Conservation (phyloP, 441 rosid species). For the Erodium trifolium region DNA sequence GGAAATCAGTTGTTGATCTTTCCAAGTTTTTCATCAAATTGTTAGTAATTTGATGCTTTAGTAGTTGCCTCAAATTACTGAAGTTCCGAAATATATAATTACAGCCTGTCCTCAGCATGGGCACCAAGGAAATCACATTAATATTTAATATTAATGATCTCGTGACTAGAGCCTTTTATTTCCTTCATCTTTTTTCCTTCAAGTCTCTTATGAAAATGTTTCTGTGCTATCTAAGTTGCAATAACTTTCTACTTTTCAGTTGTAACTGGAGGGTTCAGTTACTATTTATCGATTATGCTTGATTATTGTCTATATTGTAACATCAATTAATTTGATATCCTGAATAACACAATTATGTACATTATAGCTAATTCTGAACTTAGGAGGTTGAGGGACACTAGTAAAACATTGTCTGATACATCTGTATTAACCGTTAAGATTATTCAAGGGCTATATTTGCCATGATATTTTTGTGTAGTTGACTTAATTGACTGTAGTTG, state of each 20-base stretch:
- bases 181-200: background rate
- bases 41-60: background rate
- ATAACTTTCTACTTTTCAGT: background rate
- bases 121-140: background rate
- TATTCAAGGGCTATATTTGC: background rate
- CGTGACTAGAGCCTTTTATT: background rate
- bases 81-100: background rate
- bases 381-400: background rate
- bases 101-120: background rate
- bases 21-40: background rate
- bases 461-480: background rate
- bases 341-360: background rate
- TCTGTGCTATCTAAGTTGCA: background rate
- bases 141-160: background rate
- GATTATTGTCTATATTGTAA: background rate
- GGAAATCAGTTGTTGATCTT: background rate
- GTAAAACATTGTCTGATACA: background rate
- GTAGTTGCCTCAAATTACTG: background rate
- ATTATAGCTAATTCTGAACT: background rate
- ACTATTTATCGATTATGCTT: background rate
- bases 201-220: background rate
- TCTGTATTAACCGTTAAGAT: background rate
- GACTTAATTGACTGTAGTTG: background rate
- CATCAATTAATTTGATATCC: background rate
- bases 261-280: too few relatives aligned